phyloP scores from a whole-genome alignment of 129 eudicot genomes.

The Gnaphalium uliginosum region DNA sequence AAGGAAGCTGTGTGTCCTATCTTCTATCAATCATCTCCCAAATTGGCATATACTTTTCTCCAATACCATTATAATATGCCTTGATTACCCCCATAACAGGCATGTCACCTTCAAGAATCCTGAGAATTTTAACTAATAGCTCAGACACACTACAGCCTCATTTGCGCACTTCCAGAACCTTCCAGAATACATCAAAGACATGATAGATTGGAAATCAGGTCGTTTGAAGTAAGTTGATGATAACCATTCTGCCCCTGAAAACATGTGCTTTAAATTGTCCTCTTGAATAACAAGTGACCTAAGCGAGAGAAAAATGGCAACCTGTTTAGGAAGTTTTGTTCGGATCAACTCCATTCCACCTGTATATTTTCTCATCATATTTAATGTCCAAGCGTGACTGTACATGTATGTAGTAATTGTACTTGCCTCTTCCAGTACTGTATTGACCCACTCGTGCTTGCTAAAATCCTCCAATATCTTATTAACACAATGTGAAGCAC shows the following conservation, averaged over 20 bases:
- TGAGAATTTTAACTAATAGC: constrained; percentile 42
- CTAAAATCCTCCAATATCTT: constrained; percentile 44
- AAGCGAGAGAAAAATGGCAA: constrained; percentile 33
- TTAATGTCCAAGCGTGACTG: constrained; percentile 34
- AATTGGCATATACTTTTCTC: constrained; percentile 39
- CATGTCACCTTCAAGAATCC: constrained; percentile 53
- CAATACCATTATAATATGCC: constrained; percentile 35
- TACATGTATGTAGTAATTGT: constrained; percentile 36
- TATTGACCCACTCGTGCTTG: constrained; percentile 40
- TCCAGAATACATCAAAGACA: constrained; percentile 33
- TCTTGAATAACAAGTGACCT: constrained; percentile 41
- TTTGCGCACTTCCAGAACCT: constrained; percentile 46
- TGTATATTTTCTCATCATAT: constrained; percentile 38
- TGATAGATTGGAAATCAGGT: constrained; percentile 33
- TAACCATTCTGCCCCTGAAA: constrained; percentile 37
- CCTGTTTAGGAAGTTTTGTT: constrained; percentile 31
- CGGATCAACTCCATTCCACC: constrained; percentile 40
- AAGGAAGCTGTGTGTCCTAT: constrained; percentile 43
- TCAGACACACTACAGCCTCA: constrained; percentile 43
- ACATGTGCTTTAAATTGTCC: constrained; percentile 43
- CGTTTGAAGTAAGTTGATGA: constrained; percentile 26
- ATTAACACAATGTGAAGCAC: constrained; percentile 45
- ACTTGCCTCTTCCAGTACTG: constrained; percentile 45
- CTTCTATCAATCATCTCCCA: constrained; percentile 46
- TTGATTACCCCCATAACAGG: constrained; percentile 51